phyloP scores from a whole-genome alignment of 768 basidiomycete species.

The Calocybe gangraenosa region DNA sequence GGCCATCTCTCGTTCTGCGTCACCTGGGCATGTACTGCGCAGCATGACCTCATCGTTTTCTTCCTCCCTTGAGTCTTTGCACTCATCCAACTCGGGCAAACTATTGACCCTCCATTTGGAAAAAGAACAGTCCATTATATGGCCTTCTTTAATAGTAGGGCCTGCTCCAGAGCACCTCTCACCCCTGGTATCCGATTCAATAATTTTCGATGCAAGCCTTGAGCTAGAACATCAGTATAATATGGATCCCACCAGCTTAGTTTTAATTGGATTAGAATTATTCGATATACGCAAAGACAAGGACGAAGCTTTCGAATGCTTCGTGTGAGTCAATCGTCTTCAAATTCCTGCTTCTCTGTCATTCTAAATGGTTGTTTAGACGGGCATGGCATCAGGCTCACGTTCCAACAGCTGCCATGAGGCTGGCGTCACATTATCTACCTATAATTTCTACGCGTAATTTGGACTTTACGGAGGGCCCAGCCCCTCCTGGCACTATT shows the following conservation, averaged over 20 bases:
- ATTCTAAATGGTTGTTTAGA: slow-evolving; percentile 30
- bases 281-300: slow-evolving; percentile 72
- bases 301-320: slow-evolving; percentile 78
- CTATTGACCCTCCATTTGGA: slow-evolving; percentile 77
- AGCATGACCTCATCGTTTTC: slow-evolving; percentile 72
- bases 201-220: slow-evolving; percentile 47
- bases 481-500: slow-evolving; percentile 45
- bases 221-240: slow-evolving; percentile 67
- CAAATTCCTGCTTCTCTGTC: not conserved
- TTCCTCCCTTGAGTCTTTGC: slow-evolving; percentile 68
- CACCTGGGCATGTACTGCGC: slow-evolving; percentile 50
- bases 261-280: slow-evolving; percentile 64
- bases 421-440: slow-evolving; percentile 70
- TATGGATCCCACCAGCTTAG: slow-evolving; percentile 83
- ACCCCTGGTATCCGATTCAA: slow-evolving; percentile 44
- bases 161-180: slow-evolving; percentile 64
- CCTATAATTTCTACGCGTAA: slow-evolving; percentile 48
- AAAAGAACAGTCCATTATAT: slow-evolving; percentile 74
- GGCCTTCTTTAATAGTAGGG: slow-evolving; percentile 78
- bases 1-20: slow-evolving; percentile 47
- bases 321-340: slow-evolving; percentile 48
- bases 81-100: slow-evolving; percentile 53
- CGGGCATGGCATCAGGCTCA: slow-evolving; percentile 82
- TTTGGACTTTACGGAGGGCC: slow-evolving; percentile 29
- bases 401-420: slow-evolving; percentile 72